These are phyloP conservation scores for Acer yangbiense DNA, from an alignment of 345 rosid genomes.

Conservation along the genomic window DNA sequence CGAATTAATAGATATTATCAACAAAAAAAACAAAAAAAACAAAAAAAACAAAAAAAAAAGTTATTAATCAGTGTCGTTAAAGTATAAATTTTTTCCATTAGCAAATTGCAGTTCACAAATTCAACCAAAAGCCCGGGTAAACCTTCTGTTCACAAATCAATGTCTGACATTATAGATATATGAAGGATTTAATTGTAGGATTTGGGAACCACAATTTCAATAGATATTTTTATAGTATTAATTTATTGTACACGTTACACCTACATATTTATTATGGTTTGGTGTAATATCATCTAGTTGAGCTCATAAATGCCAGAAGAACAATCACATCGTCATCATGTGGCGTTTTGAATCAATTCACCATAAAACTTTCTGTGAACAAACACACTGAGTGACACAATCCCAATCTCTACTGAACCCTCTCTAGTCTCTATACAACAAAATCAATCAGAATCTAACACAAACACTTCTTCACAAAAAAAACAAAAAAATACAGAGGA, in stretches of 20 bases:
- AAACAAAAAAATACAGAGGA: background rate
- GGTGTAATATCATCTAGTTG: background rate
- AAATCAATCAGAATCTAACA: background rate
- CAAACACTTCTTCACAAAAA: no score
- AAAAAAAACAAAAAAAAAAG: no score
- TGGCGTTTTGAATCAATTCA: background rate
- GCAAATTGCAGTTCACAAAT: no score
- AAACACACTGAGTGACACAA: background rate
- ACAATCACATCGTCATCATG: background rate
- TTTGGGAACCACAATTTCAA: background rate
- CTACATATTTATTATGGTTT: background rate
- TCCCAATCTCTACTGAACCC: background rate
- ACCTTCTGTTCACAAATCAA: no score
- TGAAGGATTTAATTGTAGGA: no score
- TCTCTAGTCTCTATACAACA: background rate
- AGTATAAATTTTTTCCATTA: no score
- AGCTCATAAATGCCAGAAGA: conserved; percentile 1
- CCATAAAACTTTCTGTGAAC: background rate
- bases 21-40: no score
- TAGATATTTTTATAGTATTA: no score
- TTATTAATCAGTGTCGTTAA: no score
- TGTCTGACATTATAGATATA: no score
- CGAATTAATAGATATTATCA: no score
- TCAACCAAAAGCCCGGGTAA: no score
- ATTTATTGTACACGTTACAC: background rate